These are phyloP conservation scores for Hippophae rhamnoides DNA, from an alignment of 306 rosid genomes.

Conservation along the genomic window DNA sequence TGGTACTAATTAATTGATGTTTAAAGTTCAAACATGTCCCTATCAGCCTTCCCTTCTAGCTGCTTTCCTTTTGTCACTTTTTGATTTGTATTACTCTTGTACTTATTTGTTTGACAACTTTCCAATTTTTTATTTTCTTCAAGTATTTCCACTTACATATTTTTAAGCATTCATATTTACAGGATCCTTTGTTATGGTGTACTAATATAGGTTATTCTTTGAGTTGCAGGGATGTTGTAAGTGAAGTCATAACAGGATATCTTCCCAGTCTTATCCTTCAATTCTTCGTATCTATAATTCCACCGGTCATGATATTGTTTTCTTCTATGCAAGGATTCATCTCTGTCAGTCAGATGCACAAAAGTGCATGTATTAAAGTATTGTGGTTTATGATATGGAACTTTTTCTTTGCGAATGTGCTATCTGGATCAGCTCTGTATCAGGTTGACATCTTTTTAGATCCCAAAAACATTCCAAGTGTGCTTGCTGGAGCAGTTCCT, in stretches of 20 bases:
- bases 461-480: slow-evolving; percentile 56
- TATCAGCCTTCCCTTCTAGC: too few species aligned
- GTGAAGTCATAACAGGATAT: slow-evolving; percentile 75
- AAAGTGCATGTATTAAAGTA: slow-evolving; percentile 62
- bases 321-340: slow-evolving; percentile 71
- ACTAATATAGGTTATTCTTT: slow-evolving; percentile 1
- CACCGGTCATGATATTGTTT: slow-evolving; percentile 64
- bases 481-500: slow-evolving; percentile 82
- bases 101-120: too few species aligned
- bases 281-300: slow-evolving; percentile 44
- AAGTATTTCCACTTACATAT: too few species aligned
- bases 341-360: slow-evolving; percentile 57
- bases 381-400: slow-evolving; percentile 80
- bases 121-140: too few species aligned
- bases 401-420: slow-evolving; percentile 76
- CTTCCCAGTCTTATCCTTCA: slow-evolving; percentile 90
- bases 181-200: not conserved
- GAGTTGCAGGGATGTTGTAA: slow-evolving; percentile 59
- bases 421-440: slow-evolving; percentile 72
- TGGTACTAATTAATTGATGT: too few species aligned
- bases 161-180: not conserved
- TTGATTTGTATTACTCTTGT: too few species aligned
- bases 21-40: too few species aligned
- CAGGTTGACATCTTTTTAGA: slow-evolving; percentile 53
- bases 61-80: too few species aligned